Base-by-base conservation (phyloP, 805 yeast species). In the Torulaspora franciscae region DNA sequence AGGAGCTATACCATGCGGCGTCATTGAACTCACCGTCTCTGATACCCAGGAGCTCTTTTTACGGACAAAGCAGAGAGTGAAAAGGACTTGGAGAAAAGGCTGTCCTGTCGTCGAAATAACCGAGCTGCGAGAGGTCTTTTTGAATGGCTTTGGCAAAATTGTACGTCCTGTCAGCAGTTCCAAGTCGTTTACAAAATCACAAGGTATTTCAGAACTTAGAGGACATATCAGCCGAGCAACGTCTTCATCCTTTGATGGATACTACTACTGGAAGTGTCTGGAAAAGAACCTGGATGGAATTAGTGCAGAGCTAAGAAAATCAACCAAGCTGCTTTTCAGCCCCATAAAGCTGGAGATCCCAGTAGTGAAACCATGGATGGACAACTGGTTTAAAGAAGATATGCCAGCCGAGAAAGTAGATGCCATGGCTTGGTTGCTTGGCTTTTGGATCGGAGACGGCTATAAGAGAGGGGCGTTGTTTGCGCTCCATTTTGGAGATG, bases 361-460 rank as follows among this genome's bases (percentile, higher is more conserved):
- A n/a, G n/a, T n/a, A 33, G 23, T 2, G 11, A 8, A 6, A 19
- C 3, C 11, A 2, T 41, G 46, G 43, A 15, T 47, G 15, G 42
- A 44, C 22, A 14, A 30, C 3, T 14, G 32, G 13, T 44, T 44
- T 24, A 9, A 37, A 4, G 11, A 43, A 10, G 40, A 15, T 7
- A 30, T 44, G 6, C n/a, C 42, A 10, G 7, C 6, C 8, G 33
- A 40, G 28, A 39, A 34, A 15, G 35, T 47, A 10, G 43, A 37
- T 17, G 51, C 47, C 3, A 47, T 47, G 51, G 42, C 51, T n/a
- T 47, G 48, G 48, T 25, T 47, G 8, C 39, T 47, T 9, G 51
- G 51, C n/a, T n/a, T n/a, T n/a, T n/a, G n/a, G n/a, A n/a, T n/a
- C n/a, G n/a, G n/a, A n/a, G n/a, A n/a, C n/a, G n/a, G n/a, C 22